Conservation (phyloP, 768 basidiomycete species). For the Filobasidium wieringae region DNA sequence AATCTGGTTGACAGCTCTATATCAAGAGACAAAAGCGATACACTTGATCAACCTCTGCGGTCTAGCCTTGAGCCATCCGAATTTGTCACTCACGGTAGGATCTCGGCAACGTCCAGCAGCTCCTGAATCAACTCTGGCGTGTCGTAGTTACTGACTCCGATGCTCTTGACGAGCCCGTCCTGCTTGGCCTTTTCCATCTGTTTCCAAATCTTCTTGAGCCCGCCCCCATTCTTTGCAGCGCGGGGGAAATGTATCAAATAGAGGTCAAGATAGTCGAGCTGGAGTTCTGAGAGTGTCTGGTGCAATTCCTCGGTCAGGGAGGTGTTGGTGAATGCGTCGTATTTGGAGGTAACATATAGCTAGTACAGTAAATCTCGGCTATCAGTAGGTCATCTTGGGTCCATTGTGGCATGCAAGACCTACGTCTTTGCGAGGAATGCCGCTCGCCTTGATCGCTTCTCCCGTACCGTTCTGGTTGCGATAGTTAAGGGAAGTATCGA, state of each 20-base stretch:
- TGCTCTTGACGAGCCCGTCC: slow-evolving; percentile 49
- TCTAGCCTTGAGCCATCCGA: neutral
- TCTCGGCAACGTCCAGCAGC: slow-evolving; percentile 2
- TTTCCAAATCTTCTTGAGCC: slow-evolving; percentile 55
- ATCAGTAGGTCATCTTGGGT: neutral
- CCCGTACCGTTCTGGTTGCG: slow-evolving; percentile 75
- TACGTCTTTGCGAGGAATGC: slow-evolving; percentile 47
- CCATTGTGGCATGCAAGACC: neutral
- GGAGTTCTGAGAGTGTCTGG: slow-evolving; percentile 55
- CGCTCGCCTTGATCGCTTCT: slow-evolving; percentile 61
- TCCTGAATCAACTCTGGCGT: slow-evolving; percentile 1
- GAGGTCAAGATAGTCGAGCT: slow-evolving; percentile 66
- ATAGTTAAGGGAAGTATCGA: slow-evolving; percentile 56
- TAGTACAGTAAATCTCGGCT: slow-evolving; percentile 38
- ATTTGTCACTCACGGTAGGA: neutral
- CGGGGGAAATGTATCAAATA: slow-evolving; percentile 61
- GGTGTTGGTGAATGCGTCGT: slow-evolving; percentile 46
- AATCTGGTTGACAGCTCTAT: slow-evolving; percentile 10
- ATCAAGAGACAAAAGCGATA: neutral
- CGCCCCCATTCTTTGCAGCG: slow-evolving; percentile 55
- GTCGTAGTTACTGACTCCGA: slow-evolving; percentile 48
- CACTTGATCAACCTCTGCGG: too few species aligned
- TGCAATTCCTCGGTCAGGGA: slow-evolving; percentile 55
- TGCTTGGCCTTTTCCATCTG: slow-evolving; percentile 59
- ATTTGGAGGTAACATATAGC: slow-evolving; percentile 60